Evolutionary conservation across 2,329 filamentous ascomycete species (phyloP).

Genomic region (Penicillium thymicola): DNA sequence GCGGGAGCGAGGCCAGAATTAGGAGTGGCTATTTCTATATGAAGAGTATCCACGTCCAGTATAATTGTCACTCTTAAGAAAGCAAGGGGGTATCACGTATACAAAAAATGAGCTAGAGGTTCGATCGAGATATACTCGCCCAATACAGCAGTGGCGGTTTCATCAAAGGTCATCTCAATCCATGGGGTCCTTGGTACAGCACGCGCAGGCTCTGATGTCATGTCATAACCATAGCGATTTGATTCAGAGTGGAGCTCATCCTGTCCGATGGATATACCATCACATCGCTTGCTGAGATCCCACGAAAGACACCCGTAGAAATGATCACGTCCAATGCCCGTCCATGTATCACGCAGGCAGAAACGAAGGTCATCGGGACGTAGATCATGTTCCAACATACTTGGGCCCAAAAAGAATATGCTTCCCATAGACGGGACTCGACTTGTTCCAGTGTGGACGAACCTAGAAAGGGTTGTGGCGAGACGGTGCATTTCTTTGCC

Average conservation of each 20-base stretch:
- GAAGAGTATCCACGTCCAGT: background rate
- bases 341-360: constrained; percentile 29
- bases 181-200: background rate
- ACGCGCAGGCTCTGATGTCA: background rate
- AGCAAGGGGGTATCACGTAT: background rate
- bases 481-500: constrained; percentile 25
- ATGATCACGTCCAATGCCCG: constrained; percentile 24
- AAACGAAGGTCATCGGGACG: constrained; percentile 19
- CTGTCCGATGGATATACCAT: background rate
- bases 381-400: constrained; percentile 17
- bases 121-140: constrained; percentile 15
- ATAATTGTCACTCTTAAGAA: background rate
- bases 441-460: constrained; percentile 1
- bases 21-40: background rate
- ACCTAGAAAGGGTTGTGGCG: constrained; percentile 16
- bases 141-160: constrained; percentile 20
- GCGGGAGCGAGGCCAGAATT: background rate
- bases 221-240: background rate
- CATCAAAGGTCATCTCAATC: constrained; percentile 29
- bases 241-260: background rate
- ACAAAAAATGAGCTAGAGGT: background rate
- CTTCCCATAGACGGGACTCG: constrained; percentile 20
- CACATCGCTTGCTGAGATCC: background rate
- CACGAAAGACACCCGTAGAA: constrained; percentile 35
- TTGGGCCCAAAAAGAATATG: constrained; percentile 34